Percentiles rank a stretch among this genome's conserved stretches.
phyloP scores from a whole-genome alignment of 805 yeast species.

The Metschnikowia matae region DNA sequence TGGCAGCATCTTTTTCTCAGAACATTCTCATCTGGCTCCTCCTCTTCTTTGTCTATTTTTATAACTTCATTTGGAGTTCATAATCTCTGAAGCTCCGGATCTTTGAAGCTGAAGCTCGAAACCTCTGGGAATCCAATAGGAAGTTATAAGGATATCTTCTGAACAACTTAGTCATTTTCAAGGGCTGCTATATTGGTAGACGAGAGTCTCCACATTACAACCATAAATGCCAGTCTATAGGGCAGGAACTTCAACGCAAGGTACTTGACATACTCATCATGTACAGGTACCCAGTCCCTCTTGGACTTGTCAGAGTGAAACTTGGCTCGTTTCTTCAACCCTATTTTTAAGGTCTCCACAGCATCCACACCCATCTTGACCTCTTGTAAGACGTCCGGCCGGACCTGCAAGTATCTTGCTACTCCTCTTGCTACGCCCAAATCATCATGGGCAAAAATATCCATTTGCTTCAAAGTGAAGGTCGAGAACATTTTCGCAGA shows the following conservation, averaged over 20 bases:
- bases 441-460: slow-evolving; percentile 76
- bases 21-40: neutral
- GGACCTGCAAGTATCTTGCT: slow-evolving; percentile 52
- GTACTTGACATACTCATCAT: slow-evolving; percentile 52
- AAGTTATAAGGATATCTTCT: too few relatives aligned
- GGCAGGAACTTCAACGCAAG: slow-evolving; percentile 63
- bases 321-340: slow-evolving; percentile 35
- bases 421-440: slow-evolving; percentile 83
- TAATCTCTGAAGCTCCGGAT: too few relatives aligned
- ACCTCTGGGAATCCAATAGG: too few relatives aligned
- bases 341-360: slow-evolving; percentile 29
- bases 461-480: slow-evolving; percentile 61
- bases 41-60: neutral
- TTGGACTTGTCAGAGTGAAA: slow-evolving; percentile 35
- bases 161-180: slow-evolving; percentile 13
- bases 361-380: slow-evolving; percentile 34
- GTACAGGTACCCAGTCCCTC: slow-evolving; percentile 63
- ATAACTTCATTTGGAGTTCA: too few relatives aligned
- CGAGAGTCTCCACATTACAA: slow-evolving; percentile 69
- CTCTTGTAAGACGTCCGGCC: slow-evolving; percentile 47
- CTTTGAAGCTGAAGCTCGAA: too few relatives aligned
- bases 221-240: slow-evolving; percentile 62
- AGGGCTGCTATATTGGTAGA: slow-evolving; percentile 51
- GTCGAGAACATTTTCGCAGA: slow-evolving; percentile 82
- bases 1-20: neutral